These are phyloP conservation scores for Mycena indigotica DNA, from an alignment of 768 basidiomycete species.

Conservation along the genomic window DNA sequence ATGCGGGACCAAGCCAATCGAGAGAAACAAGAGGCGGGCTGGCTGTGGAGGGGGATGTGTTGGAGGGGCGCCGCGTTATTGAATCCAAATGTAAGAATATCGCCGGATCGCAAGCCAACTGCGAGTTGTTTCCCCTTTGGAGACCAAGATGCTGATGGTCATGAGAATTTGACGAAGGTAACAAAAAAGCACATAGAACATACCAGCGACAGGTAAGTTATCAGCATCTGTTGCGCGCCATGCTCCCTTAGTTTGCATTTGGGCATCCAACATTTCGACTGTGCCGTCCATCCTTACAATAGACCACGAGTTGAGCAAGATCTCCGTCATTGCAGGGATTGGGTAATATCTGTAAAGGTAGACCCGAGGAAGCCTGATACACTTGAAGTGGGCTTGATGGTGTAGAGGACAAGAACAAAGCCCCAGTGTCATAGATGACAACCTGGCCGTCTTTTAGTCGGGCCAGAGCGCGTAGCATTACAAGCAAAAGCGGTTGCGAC, in stretches of 20 bases:
- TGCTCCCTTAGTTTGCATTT: slow-evolving; percentile 58
- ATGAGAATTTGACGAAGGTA: slow-evolving; percentile 5
- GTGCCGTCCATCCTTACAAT: slow-evolving; percentile 49
- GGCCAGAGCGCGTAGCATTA: slow-evolving; percentile 60
- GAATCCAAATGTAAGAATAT: slow-evolving; percentile 68
- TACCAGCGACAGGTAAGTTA: slow-evolving; percentile 61
- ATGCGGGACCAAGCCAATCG: slow-evolving; percentile 70
- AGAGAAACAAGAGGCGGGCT: slow-evolving; percentile 52
- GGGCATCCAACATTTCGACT: slow-evolving; percentile 63
- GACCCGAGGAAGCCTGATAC: slow-evolving; percentile 45
- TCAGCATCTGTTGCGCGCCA: slow-evolving; percentile 49
- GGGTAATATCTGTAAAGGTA: slow-evolving; percentile 56
- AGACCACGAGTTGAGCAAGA: slow-evolving; percentile 60
- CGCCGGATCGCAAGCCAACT: slow-evolving; percentile 71
- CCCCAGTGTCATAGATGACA: slow-evolving; percentile 57
- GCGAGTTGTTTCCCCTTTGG: slow-evolving; percentile 86
- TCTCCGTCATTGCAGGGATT: slow-evolving; percentile 62
- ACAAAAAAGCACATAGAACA: slow-evolving; percentile 29
- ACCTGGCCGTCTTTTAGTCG: slow-evolving; percentile 62
- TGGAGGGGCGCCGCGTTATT: slow-evolving; percentile 57
- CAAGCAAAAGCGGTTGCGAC: slow-evolving; percentile 57
- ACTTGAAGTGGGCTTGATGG: slow-evolving; percentile 45
- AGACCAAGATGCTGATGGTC: slow-evolving; percentile 75
- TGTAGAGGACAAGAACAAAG: slow-evolving; percentile 49
- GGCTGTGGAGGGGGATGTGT: slow-evolving; percentile 59